These are phyloP conservation scores for Cryptosporidium viatorum DNA, from an alignment of 169 alveolate genomes.

Conservation along the genomic window DNA sequence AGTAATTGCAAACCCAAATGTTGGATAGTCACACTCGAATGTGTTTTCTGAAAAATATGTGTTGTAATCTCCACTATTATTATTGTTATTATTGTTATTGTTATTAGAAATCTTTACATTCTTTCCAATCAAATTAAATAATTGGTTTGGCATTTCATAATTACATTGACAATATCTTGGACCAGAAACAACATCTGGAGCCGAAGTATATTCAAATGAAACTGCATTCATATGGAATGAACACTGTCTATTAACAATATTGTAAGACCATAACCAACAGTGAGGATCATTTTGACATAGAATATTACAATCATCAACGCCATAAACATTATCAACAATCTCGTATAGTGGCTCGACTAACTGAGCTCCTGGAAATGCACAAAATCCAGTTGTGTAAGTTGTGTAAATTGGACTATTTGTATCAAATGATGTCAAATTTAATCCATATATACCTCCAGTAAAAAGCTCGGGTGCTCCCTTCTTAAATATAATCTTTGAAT, in stretches of 20 bases:
- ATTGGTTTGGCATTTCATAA: conserved; percentile 69
- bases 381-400: conserved; percentile 70
- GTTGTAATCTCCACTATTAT: not conserved
- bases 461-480: conserved; percentile 72
- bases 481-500: conserved; percentile 1
- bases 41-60: conserved; percentile 10
- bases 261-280: conserved; percentile 74
- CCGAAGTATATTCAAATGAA: conserved; percentile 52
- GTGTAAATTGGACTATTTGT: conserved; percentile 59
- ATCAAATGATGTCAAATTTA: conserved; percentile 68
- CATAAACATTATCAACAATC: conserved; percentile 64
- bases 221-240: conserved; percentile 75
- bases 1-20: conserved; percentile 71
- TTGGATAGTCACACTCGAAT: conserved; percentile 63
- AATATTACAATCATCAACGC: conserved; percentile 71
- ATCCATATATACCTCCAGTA: conserved; percentile 61
- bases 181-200: conserved; percentile 73
- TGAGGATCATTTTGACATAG: conserved; percentile 71
- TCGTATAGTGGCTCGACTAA: conserved; percentile 57
- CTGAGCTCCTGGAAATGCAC: conserved; percentile 76
- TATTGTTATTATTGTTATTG: not conserved
- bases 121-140: conserved; percentile 58
- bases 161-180: conserved; percentile 75
- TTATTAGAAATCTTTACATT: conserved; percentile 2
- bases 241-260: conserved; percentile 53